Percentiles rank a stretch among this genome's conserved stretches.
Conservation (phyloP, 257 asterid species). For the Gardenia jasminoides region DNA sequence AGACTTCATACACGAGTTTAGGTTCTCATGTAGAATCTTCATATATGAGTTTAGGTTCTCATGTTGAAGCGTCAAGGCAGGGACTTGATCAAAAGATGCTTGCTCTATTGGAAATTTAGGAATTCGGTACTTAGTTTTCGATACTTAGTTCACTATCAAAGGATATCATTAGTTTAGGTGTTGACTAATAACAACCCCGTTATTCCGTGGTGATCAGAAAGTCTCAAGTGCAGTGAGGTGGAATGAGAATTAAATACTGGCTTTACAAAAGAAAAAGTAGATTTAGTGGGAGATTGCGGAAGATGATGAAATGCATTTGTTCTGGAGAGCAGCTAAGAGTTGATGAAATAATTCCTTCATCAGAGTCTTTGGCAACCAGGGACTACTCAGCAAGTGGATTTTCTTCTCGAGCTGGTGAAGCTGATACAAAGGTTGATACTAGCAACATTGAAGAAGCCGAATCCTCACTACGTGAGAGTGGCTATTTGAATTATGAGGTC, state of each 20-base stretch:
- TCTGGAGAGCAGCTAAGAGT: constrained; percentile 72
- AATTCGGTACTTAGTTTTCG: neutral
- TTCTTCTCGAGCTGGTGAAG: constrained; percentile 78
- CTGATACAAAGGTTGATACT: constrained; percentile 57
- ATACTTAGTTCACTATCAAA: neutral
- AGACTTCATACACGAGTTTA: neutral
- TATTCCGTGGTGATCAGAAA: constrained; percentile 30
- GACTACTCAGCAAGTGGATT: constrained; percentile 90
- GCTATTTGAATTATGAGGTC: constrained; percentile 86
- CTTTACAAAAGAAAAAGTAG: constrained; percentile 47
- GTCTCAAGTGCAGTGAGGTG: constrained; percentile 46
- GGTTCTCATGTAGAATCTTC: neutral
- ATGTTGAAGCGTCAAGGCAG: neutral
- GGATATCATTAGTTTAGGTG: neutral
- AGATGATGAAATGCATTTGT: constrained; percentile 98
- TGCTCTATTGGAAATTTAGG: neutral
- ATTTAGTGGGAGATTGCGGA: constrained; percentile 42
- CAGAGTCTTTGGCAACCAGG: constrained; percentile 88
- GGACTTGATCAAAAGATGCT: neutral
- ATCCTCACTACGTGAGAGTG: constrained; percentile 89
- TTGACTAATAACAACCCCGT: neutral
- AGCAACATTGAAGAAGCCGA: constrained; percentile 96
- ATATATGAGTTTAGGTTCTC: neutral
- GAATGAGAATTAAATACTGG: constrained; percentile 85
- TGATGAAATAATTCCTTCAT: constrained; percentile 73